These are phyloP conservation scores for Neurospora sp. DNA, from an alignment of 2,329 filamentous ascomycete species.

Conservation along the genomic window DNA sequence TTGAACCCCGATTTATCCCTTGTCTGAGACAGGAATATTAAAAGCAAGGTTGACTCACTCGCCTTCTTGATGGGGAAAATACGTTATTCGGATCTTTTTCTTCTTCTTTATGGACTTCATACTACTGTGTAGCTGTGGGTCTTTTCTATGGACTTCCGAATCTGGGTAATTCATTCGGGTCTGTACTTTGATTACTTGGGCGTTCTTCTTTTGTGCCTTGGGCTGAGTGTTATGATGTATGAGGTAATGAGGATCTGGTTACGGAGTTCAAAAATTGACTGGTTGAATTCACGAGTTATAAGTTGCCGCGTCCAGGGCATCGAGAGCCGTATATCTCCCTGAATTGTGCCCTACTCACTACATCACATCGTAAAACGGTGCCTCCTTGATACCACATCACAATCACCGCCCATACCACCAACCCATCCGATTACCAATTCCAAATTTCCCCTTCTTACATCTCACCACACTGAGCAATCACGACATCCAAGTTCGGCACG, in stretches of 20 bases:
- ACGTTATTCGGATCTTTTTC: neutral
- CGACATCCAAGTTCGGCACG: slow-evolving; percentile 74
- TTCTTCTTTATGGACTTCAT: neutral
- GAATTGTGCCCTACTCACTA: neutral
- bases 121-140: neutral
- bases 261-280: neutral
- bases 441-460: slow-evolving; percentile 46
- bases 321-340: neutral
- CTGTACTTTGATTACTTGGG: neutral
- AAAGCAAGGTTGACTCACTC: neutral
- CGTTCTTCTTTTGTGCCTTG: neutral
- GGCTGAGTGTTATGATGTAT: neutral
- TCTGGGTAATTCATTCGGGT: neutral
- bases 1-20: neutral
- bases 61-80: neutral
- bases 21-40: neutral
- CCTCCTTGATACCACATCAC: neutral
- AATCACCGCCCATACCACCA: neutral
- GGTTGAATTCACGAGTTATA: neutral
- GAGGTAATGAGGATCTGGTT: neutral
- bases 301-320: too few species aligned
- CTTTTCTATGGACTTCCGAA: neutral
- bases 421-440: neutral
- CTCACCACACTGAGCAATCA: slow-evolving; percentile 81
- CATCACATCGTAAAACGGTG: neutral